Evolutionary conservation across 345 rosid species (phyloP), one percentile per base, ranked within the genome.

Genomic region (Pistacia integerrima): DNA sequence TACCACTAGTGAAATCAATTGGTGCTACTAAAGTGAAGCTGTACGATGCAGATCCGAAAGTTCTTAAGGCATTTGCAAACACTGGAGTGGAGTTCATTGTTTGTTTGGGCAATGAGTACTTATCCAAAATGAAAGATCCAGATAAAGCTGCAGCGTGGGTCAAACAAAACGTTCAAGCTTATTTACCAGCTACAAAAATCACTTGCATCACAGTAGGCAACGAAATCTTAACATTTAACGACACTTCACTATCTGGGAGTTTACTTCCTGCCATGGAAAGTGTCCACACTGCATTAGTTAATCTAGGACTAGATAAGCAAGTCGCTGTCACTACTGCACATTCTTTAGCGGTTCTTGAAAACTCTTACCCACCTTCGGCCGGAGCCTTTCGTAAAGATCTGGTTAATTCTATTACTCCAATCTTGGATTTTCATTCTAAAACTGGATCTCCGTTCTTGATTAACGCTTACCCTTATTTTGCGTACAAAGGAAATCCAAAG

Each of bases 381-480:
- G 98, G 97, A 3, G 85, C 88, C 8, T 94, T 97, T 70, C 91
- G 86, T 5, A 81, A 74, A 60, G 98, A 92, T 84, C 91, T 94
- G 1, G 80, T 75, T 35, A 84, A 78, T 2, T 80, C 76, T 46
- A 54, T 97, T 1, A 83, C 82, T 7, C 86, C 89, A 8, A 89
- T 93, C 52, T 77, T 97, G 41, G 86, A 87, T 20, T 94, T 97
- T 63, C 98, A 87, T 77, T 77, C 71, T 62, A 91, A 85, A 73
- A 87, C 90, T 0, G 93, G 86, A 5, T 92, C 98, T 0, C 91
- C 97, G 0, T 97, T 97, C 76, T 55, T 94, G 61, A 92, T 97
- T 79, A 97, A 97, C 55, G 97, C 97, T 0, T 97, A 97, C 74
- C 99, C 99, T 6, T 97, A 86, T 84, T 94, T 97, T 54, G 99